Evolutionary conservation across 2,329 filamentous ascomycete species (phyloP).

Genomic region (Fusarium sp.): DNA sequence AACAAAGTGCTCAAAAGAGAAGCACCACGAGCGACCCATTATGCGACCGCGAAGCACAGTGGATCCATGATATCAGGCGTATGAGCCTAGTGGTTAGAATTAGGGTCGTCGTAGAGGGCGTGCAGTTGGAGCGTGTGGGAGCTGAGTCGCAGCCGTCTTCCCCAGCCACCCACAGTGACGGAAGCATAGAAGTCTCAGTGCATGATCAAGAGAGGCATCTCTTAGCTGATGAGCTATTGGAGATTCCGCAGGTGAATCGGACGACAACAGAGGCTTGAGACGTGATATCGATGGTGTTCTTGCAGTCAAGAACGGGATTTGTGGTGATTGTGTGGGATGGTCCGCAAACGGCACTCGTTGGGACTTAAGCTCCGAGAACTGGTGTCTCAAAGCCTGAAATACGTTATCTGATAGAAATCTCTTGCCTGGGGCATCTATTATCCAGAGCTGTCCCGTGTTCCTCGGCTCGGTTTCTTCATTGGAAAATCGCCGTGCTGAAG

Average conservation of each 20-base stretch:
- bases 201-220: constrained; percentile 30
- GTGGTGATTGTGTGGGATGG: constrained; percentile 29
- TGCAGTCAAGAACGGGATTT: constrained; percentile 13
- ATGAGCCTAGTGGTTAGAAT: constrained; percentile 41
- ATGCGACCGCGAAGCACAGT: constrained; percentile 51
- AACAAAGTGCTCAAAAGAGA: constrained; percentile 43
- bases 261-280: constrained; percentile 25
- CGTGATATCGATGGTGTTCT: constrained; percentile 28
- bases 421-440: constrained; percentile 1
- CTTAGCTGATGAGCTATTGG: constrained; percentile 34
- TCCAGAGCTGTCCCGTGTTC: background rate
- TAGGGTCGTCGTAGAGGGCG: constrained; percentile 22
- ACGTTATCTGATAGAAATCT: background rate
- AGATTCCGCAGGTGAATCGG: constrained; percentile 36
- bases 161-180: constrained; percentile 41
- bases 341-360: constrained; percentile 17
- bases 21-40: constrained; percentile 46
- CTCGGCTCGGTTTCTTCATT: background rate
- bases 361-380: constrained; percentile 15
- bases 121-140: constrained; percentile 39
- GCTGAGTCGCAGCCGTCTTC: constrained; percentile 31
- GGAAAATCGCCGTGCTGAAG: constrained; percentile 10
- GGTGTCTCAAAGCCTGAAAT: background rate
- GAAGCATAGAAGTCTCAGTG: constrained; percentile 20
- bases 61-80: constrained; percentile 45